phyloP scores from a whole-genome alignment of 2,329 filamentous ascomycete genomes.

The Venturia pyrina region DNA sequence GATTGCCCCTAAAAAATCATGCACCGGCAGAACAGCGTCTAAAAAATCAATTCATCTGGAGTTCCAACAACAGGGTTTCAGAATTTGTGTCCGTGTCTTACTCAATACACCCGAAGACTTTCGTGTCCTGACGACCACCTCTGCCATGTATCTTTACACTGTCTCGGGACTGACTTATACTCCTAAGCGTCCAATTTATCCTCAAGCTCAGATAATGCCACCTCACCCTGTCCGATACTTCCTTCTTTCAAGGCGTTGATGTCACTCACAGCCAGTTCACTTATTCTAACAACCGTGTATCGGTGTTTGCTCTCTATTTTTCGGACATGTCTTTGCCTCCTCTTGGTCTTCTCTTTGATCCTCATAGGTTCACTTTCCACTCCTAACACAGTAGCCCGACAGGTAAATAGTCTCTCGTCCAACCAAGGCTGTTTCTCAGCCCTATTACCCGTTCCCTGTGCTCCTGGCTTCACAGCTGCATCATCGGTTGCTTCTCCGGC shows the following conservation, averaged over 20 bases:
- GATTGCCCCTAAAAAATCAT: neutral
- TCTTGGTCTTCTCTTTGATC: conserved; percentile 49
- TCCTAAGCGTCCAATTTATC: neutral
- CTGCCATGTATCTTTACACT: neutral
- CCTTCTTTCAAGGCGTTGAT: conserved; percentile 1
- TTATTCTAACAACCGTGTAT: conserved; percentile 77
- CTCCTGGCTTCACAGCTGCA: conserved; percentile 17
- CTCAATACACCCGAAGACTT: neutral
- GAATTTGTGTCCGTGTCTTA: neutral
- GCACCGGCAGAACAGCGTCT: neutral
- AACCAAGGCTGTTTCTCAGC: conserved; percentile 21
- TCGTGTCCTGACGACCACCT: neutral
- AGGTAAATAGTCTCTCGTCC: conserved; percentile 12
- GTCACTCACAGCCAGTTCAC: conserved; percentile 59
- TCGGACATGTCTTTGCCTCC: conserved; percentile 56
- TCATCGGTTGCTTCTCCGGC: conserved; percentile 39
- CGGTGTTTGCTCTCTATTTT: conserved; percentile 80
- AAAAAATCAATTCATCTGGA: too few species aligned
- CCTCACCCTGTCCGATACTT: neutral
- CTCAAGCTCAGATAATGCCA: neutral
- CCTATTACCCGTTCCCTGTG: conserved; percentile 16
- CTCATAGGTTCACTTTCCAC: conserved; percentile 60
- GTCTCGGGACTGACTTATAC: neutral
- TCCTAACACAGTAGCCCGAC: conserved; percentile 52
- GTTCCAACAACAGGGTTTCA: neutral